These are phyloP conservation scores for Erysimum cheiranthoides DNA, from an alignment of 345 rosid genomes.

Conservation along the genomic window DNA sequence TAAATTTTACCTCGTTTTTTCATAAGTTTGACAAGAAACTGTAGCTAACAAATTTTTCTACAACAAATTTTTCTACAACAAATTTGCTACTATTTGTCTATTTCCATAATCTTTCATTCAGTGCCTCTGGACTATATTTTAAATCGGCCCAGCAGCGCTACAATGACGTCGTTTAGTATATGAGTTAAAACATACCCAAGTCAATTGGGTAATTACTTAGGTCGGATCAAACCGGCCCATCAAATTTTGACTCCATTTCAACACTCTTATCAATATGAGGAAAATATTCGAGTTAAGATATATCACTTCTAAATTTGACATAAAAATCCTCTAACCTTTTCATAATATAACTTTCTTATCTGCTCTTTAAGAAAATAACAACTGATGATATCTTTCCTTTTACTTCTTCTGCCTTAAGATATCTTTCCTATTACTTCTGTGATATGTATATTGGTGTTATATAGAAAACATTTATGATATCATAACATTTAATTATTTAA, in stretches of 20 bases:
- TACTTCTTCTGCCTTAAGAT: neutral
- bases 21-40: too few relatives aligned
- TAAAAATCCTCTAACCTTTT: neutral
- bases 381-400: neutral
- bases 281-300: neutral
- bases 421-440: neutral
- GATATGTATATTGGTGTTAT: neutral
- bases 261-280: neutral
- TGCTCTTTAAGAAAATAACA: neutral
- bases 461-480: conserved; percentile 13
- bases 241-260: neutral
- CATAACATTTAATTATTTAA: neutral
- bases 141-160: neutral
- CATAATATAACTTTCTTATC: neutral
- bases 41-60: neutral
- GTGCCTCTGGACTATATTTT: neutral
- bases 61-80: neutral
- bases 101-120: neutral
- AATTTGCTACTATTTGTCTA: neutral
- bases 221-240: conserved; percentile 2
- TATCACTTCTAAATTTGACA: neutral
- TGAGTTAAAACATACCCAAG: neutral
- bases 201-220: neutral
- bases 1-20: neutral
- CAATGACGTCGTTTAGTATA: neutral